These are phyloP conservation scores for Pythium coloratum DNA, from an alignment of 352 stramenopile species.

Conservation along the genomic window DNA sequence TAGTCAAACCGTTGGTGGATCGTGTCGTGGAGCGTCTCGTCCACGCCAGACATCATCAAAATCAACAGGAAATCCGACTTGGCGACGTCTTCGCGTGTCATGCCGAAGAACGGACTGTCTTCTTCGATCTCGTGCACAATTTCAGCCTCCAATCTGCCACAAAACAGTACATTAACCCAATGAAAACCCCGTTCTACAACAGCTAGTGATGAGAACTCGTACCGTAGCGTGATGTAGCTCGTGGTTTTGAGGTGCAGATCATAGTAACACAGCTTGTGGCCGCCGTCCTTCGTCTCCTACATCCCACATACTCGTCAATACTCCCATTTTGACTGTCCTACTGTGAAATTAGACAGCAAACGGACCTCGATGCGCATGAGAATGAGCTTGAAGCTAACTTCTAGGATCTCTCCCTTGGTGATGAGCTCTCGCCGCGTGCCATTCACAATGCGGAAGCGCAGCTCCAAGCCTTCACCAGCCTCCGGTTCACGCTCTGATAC, in stretches of 20 bases:
- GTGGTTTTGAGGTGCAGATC: slow-evolving; percentile 47
- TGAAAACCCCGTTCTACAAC: neutral
- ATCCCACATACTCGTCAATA: neutral
- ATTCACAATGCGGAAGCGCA: slow-evolving; percentile 63
- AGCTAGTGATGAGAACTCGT: neutral
- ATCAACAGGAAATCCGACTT: slow-evolving; percentile 53
- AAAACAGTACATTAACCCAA: neutral
- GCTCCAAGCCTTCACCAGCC: slow-evolving; percentile 29
- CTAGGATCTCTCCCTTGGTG: slow-evolving; percentile 49
- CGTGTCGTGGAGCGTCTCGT: slow-evolving; percentile 64
- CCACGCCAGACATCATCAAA: slow-evolving; percentile 55
- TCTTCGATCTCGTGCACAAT: slow-evolving; percentile 47
- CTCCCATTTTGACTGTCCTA: too few species aligned
- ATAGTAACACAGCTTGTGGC: slow-evolving; percentile 67
- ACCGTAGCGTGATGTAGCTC: slow-evolving; percentile 55
- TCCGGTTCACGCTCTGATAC: slow-evolving; percentile 31
- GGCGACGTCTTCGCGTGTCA: slow-evolving; percentile 31
- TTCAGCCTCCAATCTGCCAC: slow-evolving; percentile 48
- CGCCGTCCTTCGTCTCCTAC: slow-evolving; percentile 37
- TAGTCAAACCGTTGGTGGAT: slow-evolving; percentile 59
- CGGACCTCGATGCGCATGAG: slow-evolving; percentile 61
- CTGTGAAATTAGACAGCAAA: neutral
- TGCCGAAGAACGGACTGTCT: slow-evolving; percentile 47
- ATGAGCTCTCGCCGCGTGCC: slow-evolving; percentile 41
- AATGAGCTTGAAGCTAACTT: slow-evolving; percentile 63